Evolutionary conservation across 2,329 filamentous ascomycete genomes (phyloP), one percentile per base, ranked within the genome.

Genomic region (Gremmenia infestans): DNA sequence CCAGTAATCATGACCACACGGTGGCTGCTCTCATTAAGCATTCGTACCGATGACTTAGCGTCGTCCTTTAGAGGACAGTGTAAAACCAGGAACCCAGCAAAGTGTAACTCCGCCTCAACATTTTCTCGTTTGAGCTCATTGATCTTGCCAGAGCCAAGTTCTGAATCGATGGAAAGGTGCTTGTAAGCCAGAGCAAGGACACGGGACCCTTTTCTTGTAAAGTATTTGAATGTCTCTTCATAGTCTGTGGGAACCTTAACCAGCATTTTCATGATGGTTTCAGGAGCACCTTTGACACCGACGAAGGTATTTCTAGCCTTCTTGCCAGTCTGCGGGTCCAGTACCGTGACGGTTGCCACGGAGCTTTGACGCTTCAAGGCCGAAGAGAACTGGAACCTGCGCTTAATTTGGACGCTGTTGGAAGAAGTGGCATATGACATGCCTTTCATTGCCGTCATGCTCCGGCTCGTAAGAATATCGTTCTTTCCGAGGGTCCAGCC

Each of bases 1-100:
- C 94, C 94, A 58, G 94, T 99, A 63, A 99, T 99, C 94, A 99
- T 99, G 65, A 99, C 89, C 48, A 96, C 91, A 65, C 94, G 90
- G 73, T 99, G 94, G 74, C 92, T 97, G 74, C 93, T 97, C 77
- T 99, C 94, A 70, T 97, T 99, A 65, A 99, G 81, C 91, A 97
- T 97, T 63, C 88, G 90, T 42, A 99, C 90, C 40, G 94, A 86
- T 71, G 94, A 87, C 74, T 95, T 89, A 48, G 94, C 94, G 71
- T 99, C 94, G 25, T 96, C 92, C 75, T 99, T 99, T 55, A 99
- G 80, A 5, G 94, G 94, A 67, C 91, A 97, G 72, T 97, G 93
- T 32, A 99, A 79, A 51, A 99, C 91, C 60, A 99, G 78, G 77
- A 99, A 99, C 57, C 94, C 94, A 58, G 94, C 94, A 73, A 99